These are phyloP conservation scores for Thyridium curvatum DNA, from an alignment of 2,329 filamentous ascomycete genomes.

Conservation along the genomic window DNA sequence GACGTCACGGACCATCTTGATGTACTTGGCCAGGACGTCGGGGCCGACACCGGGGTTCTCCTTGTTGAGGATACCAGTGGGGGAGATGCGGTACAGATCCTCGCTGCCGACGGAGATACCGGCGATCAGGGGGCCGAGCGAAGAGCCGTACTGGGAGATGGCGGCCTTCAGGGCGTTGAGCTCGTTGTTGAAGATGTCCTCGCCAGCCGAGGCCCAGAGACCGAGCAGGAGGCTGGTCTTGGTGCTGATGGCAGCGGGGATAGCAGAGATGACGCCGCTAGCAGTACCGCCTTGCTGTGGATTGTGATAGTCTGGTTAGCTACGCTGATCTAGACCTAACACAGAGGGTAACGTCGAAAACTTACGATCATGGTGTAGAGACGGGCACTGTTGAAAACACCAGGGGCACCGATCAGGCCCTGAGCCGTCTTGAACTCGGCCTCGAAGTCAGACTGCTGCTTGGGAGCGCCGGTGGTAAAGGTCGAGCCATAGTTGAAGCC, in stretches of 20 bases:
- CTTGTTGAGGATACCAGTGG: conserved; percentile 58
- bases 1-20: conserved; percentile 58
- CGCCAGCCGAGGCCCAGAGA: conserved; percentile 71
- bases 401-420: conserved; percentile 54
- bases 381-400: conserved; percentile 59
- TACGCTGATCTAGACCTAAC: too few species aligned
- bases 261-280: conserved; percentile 61
- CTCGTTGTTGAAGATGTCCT: conserved; percentile 62
- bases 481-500: conserved; percentile 72
- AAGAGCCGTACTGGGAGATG: conserved; percentile 60
- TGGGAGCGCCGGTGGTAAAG: conserved; percentile 53
- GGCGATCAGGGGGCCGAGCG: conserved; percentile 60
- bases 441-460: conserved; percentile 61
- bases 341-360: too few species aligned
- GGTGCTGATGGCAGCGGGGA: conserved; percentile 77
- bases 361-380: conserved; percentile 65
- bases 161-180: conserved; percentile 64
- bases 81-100: conserved; percentile 76
- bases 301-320: too few species aligned
- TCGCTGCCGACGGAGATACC: conserved; percentile 85
- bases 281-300: conserved; percentile 53
- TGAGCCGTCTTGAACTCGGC: conserved; percentile 62
- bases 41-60: conserved; percentile 60
- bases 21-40: conserved; percentile 59
- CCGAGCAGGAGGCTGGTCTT: conserved; percentile 75